Base-by-base conservation (phyloP, 116 monocot species). In the Zostera marina region DNA sequence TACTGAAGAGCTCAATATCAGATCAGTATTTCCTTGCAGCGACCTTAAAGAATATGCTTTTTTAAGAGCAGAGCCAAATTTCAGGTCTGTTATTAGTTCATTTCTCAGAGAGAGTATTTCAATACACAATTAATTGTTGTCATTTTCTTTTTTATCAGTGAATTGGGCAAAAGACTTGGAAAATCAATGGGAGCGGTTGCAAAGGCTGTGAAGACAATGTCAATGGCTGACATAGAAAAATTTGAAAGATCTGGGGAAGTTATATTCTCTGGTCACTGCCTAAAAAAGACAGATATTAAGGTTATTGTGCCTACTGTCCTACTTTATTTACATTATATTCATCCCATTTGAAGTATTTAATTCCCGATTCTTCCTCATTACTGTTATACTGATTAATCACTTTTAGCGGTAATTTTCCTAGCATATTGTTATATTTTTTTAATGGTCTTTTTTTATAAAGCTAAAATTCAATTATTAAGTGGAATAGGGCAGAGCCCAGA, bases 11-110 rank as follows among this genome's bases (percentile, higher is more conserved):
- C 91, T 98, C 59, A 98, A 98, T 68, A 69, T 98, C 45, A 98
- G 80, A 75, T 76, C 90, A 46, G 73, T 98, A 32, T 70, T 83
- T 72, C 91, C 91, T 38, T 98, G 98, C 74, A 86, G 73, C 66
- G 91, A 98, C 83, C 79, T 76, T 44, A 71, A 86, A 58, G 81
- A 70, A 57, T 98, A 86, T 65, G 83, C 90, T 58, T 83, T 81
- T 77, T 63, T 98, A 47, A 80, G 86, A 22, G 98, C 98, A 16
- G 98, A 98, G 47, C 98, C 98, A 57, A 79, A 98, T 72, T 98
- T 81, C 78, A 94, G 88, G 94, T 94, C 32, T 32, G 32, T 32
- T 32, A 32, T 32, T 32, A 0, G 0, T 32, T 5, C 32, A 32
- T 32, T 32, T 32, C 32, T 5, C 32, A 32, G 5, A 32, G 32